A percentile compares a stretch with the other conserved stretches of the same genome.
Evolutionary conservation across 139 green algal genomes (phyloP).

Genomic region (Chlorella sp.): DNA sequence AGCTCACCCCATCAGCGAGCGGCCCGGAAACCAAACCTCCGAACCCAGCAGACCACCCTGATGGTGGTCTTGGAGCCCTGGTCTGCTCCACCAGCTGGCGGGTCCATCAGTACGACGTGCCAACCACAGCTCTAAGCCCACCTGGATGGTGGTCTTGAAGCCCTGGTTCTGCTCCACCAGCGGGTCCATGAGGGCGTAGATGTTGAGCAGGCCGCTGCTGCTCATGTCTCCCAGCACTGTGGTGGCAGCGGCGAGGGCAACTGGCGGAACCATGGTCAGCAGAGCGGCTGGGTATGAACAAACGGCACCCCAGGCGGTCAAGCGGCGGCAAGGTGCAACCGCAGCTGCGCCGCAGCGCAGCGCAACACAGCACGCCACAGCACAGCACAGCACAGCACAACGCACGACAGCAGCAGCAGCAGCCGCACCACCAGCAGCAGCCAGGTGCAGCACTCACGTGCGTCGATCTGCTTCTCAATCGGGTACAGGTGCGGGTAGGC

Average conservation of each 20-base stretch:
- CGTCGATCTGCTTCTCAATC: conserved; percentile 29
- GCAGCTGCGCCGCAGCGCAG: too few species aligned
- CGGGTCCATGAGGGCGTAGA: conserved; percentile 4
- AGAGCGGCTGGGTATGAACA: neutral
- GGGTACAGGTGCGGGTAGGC: conserved; percentile 24
- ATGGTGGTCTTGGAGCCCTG: too few species aligned
- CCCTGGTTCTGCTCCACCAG: conserved; percentile 20
- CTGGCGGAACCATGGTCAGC: too few species aligned
- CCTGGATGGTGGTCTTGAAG: conserved; percentile 23
- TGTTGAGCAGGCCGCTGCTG: conserved; percentile 14
- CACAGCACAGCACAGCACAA: too few species aligned
- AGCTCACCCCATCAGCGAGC: neutral
- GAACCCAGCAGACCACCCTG: neutral
- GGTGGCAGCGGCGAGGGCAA: neutral
- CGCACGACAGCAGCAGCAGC: too few species aligned
- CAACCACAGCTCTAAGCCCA: neutral
- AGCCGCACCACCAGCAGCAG: too few species aligned
- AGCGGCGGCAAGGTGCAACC: too few species aligned
- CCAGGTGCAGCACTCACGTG: too few species aligned
- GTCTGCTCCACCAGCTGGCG: too few species aligned
- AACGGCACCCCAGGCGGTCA: too few species aligned
- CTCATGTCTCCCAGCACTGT: conserved; percentile 32
- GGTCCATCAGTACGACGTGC: too few species aligned
- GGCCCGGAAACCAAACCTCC: neutral
- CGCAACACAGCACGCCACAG: too few species aligned